A percentile compares a stretch with the other conserved stretches of the same genome.
Evolutionary conservation across 768 basidiomycete genomes (phyloP).

Genomic region (Panellus pusillus): DNA sequence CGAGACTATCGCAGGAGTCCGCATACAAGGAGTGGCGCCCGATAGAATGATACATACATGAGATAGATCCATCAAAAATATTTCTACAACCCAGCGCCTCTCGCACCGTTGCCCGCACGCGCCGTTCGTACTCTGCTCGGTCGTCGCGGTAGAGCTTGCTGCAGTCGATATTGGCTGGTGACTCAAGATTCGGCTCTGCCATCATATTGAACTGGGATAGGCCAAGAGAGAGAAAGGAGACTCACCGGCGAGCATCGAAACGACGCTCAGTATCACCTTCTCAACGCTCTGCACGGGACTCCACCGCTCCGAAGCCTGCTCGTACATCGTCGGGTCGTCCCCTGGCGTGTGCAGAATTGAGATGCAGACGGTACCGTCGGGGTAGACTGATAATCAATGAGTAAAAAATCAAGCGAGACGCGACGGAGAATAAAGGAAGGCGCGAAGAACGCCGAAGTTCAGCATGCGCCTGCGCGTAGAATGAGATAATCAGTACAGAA

Average conservation of each 20-base stretch:
- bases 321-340: conserved; percentile 91
- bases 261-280: conserved; percentile 93
- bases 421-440: not conserved
- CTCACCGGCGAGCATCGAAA: conserved; percentile 94
- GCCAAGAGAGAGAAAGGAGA: conserved; percentile 6
- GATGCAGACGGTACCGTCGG: conserved; percentile 96
- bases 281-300: conserved; percentile 98
- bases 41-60: too few relatives aligned
- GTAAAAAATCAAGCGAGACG: not conserved
- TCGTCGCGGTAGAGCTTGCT: conserved; percentile 96
- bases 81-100: conserved; percentile 73
- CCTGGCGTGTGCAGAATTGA: conserved; percentile 96
- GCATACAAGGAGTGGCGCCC: too few relatives aligned
- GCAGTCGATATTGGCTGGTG: conserved; percentile 95
- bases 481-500: too few relatives aligned
- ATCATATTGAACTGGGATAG: not conserved
- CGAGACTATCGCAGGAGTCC: too few relatives aligned
- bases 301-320: conserved; percentile 95
- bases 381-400: conserved; percentile 64
- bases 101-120: conserved; percentile 78
- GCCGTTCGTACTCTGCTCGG: conserved; percentile 82
- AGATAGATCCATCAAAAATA: too few relatives aligned
- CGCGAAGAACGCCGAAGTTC: too few relatives aligned
- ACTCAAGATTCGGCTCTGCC: conserved; percentile 93
- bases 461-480: too few relatives aligned